Evolutionary conservation across 176 grass and related monocot genomes (phyloP), one percentile per base, ranked within the genome.

Genomic region (Eleusine coracana): DNA sequence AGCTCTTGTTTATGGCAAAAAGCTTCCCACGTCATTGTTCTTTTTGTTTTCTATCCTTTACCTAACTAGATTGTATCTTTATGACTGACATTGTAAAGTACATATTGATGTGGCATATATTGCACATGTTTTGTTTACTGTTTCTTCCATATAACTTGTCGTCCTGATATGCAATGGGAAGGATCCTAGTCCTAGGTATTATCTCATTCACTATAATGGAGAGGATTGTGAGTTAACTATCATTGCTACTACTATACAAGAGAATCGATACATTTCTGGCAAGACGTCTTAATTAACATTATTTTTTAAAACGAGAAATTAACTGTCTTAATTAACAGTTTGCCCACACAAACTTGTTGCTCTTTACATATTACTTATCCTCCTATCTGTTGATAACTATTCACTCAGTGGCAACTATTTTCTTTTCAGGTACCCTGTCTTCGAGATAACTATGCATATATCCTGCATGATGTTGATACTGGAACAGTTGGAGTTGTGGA

Each of bases 401-500:
- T 20, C 77, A 45, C 67, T 80, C 65, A 81, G 66, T 73, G 67
- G 39, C 70, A 80, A 20, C 31, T 75, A 34, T 66, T 28, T 66
- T 28, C 10, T 88, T 5, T 85, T 73, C 65, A 99, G 96, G 96
- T 99, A 49, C 96, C 96, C 18, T 99, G 96, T 78, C 91, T 99
- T 80, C 91, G 82, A 92, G 96, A 99, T 85, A 99, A 99, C 68
- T 99, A 99, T 54, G 96, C 96, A 55, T 99, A 96, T 86, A 92
- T 99, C 80, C 80, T 99, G 77, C 93, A 96, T 90, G 96, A 99
- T 79, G 62, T 86, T 36, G 93, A 99, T 89, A 99, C 96, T 70
- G 93, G 96, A 77, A 99, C 93, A 69, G 93, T 99, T 74, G 96
- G 96, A 80, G 96, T 99, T 23, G 96, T 99, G 38, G 96, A 99